These are phyloP conservation scores for Candolleomyces efflorescens DNA, from an alignment of 768 basidiomycete species.

Conservation along the genomic window DNA sequence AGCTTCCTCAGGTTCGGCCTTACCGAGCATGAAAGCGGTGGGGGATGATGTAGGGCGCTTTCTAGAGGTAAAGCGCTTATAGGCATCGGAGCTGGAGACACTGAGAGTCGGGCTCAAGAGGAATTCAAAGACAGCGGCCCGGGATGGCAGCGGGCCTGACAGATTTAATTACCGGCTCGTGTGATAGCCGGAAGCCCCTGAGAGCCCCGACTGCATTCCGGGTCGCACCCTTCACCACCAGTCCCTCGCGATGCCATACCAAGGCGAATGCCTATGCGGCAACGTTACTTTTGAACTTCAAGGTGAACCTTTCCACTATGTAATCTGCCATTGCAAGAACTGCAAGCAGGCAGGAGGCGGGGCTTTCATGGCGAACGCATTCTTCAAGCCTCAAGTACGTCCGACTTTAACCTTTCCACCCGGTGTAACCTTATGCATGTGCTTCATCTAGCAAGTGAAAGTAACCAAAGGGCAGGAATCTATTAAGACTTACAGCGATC, in stretches of 20 bases:
- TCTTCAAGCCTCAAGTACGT: conserved; percentile 25
- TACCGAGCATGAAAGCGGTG: too few species aligned
- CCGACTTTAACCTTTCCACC: not conserved
- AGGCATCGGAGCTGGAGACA: too few species aligned
- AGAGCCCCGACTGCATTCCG: not conserved
- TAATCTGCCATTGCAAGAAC: conserved; percentile 29
- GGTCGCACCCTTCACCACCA: not conserved
- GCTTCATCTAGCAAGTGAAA: conserved; percentile 15
- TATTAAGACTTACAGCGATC: conserved; percentile 21
- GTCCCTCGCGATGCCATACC: conserved; percentile 3
- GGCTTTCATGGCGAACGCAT: conserved; percentile 27
- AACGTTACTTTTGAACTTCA: conserved; percentile 19
- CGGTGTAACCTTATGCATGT: not conserved
- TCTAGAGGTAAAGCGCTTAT: too few species aligned
- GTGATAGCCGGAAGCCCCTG: not conserved
- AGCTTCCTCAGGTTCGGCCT: too few species aligned
- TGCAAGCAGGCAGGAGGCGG: conserved; percentile 29
- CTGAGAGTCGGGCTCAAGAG: too few species aligned
- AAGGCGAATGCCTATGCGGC: conserved; percentile 26
- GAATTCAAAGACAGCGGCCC: too few species aligned
- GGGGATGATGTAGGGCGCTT: too few species aligned
- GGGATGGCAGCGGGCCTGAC: too few species aligned
- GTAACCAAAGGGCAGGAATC: conserved; percentile 19
- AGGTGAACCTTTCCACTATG: conserved; percentile 26
- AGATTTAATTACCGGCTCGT: too few species aligned